Conservation (phyloP, 2,329 filamentous ascomycete genomes). For the Leptographium wingfieldii region DNA sequence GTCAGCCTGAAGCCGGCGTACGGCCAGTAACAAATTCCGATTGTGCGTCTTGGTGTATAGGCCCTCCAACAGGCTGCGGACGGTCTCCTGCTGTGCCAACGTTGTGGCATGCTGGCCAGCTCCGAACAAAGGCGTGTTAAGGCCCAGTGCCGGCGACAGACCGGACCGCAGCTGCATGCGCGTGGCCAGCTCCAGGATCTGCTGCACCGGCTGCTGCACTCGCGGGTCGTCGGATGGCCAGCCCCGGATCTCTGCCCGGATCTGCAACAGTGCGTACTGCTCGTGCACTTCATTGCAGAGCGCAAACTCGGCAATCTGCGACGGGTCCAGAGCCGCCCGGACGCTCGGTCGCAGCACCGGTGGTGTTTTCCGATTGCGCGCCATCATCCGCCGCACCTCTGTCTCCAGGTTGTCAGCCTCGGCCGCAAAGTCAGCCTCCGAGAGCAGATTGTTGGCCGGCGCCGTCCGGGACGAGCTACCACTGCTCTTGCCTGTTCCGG, state of each 20-base stretch:
- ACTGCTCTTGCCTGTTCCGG: not conserved
- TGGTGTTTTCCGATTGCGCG: not conserved
- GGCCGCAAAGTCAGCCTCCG: not conserved
- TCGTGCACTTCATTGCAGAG: conserved; percentile 2
- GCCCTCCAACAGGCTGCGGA: not conserved
- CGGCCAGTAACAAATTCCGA: not conserved
- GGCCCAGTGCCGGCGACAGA: conserved; percentile 2
- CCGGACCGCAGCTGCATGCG: not conserved
- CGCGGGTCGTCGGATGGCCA: not conserved
- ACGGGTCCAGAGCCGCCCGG: not conserved
- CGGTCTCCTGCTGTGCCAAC: not conserved
- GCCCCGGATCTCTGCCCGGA: not conserved
- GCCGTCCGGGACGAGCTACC: not conserved
- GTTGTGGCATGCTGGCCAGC: not conserved
- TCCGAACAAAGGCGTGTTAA: conserved; percentile 1
- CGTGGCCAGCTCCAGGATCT: not conserved
- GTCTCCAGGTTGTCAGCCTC: conserved; percentile 3
- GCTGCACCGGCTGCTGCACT: not conserved
- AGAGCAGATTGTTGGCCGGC: not conserved
- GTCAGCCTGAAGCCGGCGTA: not conserved
- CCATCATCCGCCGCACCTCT: not conserved
- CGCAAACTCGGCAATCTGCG: not conserved
- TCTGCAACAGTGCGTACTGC: conserved; percentile 2
- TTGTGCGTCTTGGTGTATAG: not conserved
- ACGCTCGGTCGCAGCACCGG: conserved; percentile 2